These are phyloP conservation scores for Pleodorina starrii DNA, from an alignment of 139 green algal species.

Conservation along the genomic window DNA sequence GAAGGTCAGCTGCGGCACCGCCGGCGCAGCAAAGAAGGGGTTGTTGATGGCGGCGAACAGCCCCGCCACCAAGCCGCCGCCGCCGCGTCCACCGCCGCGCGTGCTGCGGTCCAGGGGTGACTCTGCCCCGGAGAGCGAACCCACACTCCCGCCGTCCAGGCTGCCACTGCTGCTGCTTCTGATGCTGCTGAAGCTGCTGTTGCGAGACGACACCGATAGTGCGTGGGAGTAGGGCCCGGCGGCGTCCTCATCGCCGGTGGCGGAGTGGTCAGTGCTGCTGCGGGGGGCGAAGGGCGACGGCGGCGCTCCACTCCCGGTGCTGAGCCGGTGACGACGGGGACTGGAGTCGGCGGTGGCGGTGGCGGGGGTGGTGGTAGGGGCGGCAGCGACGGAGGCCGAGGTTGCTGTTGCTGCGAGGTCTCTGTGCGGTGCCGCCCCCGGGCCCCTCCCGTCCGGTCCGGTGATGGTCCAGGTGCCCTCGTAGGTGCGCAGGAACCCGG, in stretches of 20 bases:
- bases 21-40: too few species aligned
- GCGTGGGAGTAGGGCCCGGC: neutral
- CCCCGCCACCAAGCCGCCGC: neutral
- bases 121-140: neutral
- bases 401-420: neutral
- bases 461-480: conserved; percentile 60
- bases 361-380: neutral
- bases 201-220: neutral
- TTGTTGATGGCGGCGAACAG: conserved; percentile 23
- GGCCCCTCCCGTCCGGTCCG: conserved; percentile 15
- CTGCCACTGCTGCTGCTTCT: neutral
- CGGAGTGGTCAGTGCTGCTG: neutral
- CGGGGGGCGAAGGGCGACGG: neutral
- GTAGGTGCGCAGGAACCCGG: conserved; percentile 66
- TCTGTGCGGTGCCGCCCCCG: neutral
- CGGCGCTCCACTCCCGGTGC: neutral
- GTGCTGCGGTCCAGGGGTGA: neutral
- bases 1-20: too few species aligned
- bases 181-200: conserved; percentile 1
- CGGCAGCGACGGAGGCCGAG: neutral
- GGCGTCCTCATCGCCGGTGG: neutral
- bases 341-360: neutral
- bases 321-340: neutral
- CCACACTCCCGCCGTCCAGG: neutral
- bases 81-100: neutral